Evolutionary conservation across 2,329 filamentous ascomycete species (phyloP), one percentile per base, ranked within the genome.

Genomic region (Ceratocystis destructans): DNA sequence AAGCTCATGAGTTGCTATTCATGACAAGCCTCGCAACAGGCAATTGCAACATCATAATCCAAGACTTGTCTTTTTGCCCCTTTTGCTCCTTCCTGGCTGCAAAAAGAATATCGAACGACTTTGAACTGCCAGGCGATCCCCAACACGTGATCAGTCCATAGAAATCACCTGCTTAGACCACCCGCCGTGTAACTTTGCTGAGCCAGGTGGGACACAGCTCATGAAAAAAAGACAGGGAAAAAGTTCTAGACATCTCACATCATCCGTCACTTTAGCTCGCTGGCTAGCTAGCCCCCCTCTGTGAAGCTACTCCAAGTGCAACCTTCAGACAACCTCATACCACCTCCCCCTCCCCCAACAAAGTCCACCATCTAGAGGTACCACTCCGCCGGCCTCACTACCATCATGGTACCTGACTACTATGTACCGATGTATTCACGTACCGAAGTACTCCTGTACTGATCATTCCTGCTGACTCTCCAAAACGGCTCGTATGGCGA

Each of bases 101-200:
- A 50, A 20, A 8, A 31, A 17, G n/a, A 59, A 59, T 37, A 65
- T 65, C 64, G 64, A 61, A 61, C 53, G 64, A 65, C 53, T 65
- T 48, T 65, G 41, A 10, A n/a, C 50, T 33, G 25, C 53, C 41
- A 41, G 41, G 48, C 22, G 8, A 55, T 20, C 44, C 41, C 28
- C 37, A 45, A 65, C 64, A 65, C 64, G 64, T 65, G 64, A 65
- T 65, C 33, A 41, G 20, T 17, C 22, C 28, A 20, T 55, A 61
- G 50, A 37, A 65, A 65, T 65, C 64, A 48, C 33, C 64, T 33
- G 64, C 48, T 65, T 45, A 44, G 55, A 44, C 55, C 64, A 61
- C 53, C 37, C 20, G 22, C 50, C 53, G 37, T 28, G 22, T 57
- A 53, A 48, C 55, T 64, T 22, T 65, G 64, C 44, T 20, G 3